Base-by-base conservation (phyloP, 2,329 filamentous ascomycete genomes). In the Zopfia rhizophila region DNA sequence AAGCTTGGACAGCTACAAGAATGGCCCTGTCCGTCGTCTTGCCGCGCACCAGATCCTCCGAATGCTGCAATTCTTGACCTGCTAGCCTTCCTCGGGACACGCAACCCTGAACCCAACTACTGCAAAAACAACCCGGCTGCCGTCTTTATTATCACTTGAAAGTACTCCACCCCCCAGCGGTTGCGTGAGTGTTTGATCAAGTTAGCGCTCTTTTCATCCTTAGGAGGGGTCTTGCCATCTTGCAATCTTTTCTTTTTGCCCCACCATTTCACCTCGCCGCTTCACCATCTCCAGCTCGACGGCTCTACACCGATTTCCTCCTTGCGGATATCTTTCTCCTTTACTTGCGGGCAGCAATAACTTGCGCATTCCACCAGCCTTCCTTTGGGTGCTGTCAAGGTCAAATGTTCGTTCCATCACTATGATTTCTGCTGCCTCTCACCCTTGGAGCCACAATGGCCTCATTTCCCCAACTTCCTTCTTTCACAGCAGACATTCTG, bases 371-470 rank as follows among this genome's bases (percentile, higher is more conserved):
- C 53, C 29, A 49, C 48, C 57, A 47, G 11, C 57, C 50, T 21
- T 55, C 54, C 56, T 55, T 58, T 51, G 56, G 56, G 59, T 64
- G 54, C 52, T 48, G 49, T 51, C 49, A 63, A 66, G 59, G 63
- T 60, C 60, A 69, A 69, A 71, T 70, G 68, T 71, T 70, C 66
- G 68, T 71, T 66, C 61, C 58, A 63, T 63, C 68, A 67, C 61
- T 51, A 63, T 70, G 65, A 61, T 66, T 60, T 58, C 53, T 56
- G 52, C 56, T 56, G 53, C 57, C 54, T 59, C 55, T 56, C 40
- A 32, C 38, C 29, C 50, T 42, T 54, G 55, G 53, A 49, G 61
- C 65, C 64, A 58, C 56, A 48, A 66, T 60, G 65, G 59, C 51
- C 56, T 60, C 56, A 53, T 57, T 55, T 59, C 38, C 42, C 47